Evolutionary conservation across 2,329 filamentous ascomycete genomes (phyloP), one percentile per base, ranked within the genome.

Genomic region (Hymenoscyphus scutula): DNA sequence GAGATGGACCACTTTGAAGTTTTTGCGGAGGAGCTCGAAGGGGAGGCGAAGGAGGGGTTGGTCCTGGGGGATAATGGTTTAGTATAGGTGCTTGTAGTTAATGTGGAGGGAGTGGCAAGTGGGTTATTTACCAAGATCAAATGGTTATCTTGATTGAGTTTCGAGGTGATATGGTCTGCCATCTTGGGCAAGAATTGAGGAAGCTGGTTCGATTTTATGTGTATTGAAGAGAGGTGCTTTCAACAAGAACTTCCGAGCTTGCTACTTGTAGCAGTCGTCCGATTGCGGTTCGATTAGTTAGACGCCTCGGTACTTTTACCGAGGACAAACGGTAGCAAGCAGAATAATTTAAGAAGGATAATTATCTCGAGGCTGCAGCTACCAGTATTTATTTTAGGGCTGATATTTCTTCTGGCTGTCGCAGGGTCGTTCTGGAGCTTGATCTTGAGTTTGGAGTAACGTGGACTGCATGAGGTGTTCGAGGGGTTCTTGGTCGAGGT

Each of bases 21-120:
- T 98, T 76, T 95, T 94, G 61, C 92, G 89, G 25, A 96, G 88
- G 62, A 97, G 89, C 75, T 98, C 95, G 77, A 94, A 89, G 19
- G 95, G 95, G 25, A 98, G 86, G 37, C 93, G 92, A 69, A 99
- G 87, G 68, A 98, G 89, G 3, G 94, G 90, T 84, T 98, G 94
- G 74, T 99, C 95, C 92, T 94, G 68, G 25, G 30, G n/a, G 25
- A 34, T 38, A 54, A 53, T 62, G 29, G 58, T 56, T 70, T 64
- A 69, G 64, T 34, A 41, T 58, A 48, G 38, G 17, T 17, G 23
- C 32, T 34, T 34, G 32, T 8, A 34, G 32, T 8, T 51, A 30
- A 53, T 41, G 34, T 51, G 59, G 25, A 30, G 55, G 15, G 58
- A 57, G 51, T 58, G 53, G 53, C 29, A 66, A 51, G 62, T 62